Evolutionary conservation across 78 protist genomes (phyloP), one percentile per base, ranked within the genome.

Genomic region (Polysphondylium violaceum): DNA sequence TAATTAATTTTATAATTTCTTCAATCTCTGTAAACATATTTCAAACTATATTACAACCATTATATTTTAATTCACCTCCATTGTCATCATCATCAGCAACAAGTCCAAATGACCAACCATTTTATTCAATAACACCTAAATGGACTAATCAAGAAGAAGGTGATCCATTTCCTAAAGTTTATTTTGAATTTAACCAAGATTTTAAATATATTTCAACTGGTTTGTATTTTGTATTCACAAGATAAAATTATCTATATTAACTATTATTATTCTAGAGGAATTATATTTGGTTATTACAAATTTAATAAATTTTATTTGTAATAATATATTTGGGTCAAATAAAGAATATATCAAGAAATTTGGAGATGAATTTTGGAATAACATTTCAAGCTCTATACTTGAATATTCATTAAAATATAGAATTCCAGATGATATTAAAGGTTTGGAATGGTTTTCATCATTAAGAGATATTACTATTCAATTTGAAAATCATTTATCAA

Each of bases 361-460:
- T 53, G 89, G 89, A 14, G 31, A 35, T n/a, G 78, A 81, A 27
- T 21, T 81, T 29, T 81, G 78, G 68, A 27, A 19, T 17, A 59
- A 17, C 2, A 41, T 68, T 27, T 56, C 61, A 53, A 44, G 58
- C 19, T 50, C n/a, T 17, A 51, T 81, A 31, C 23, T 61, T 31
- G 40, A 40, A 7, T 25, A 41, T 27, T 14, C 14, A 51, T 27
- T 81, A 27, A 81, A 68, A 55, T 40, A 27, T 16, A 51, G 60
- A 40, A 68, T 81, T 55, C 89, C 89, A 53, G 55, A 68, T 38
- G 77, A 65, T 50, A 17, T 43, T 7, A n/a, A 58, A 11, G 68
- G 68, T 35, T 23, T 81, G 1, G 4, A 35, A 51, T 40, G 12
- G n/a, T 71, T 67, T 16, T 11, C 31, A 56, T 8, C 55, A 2